Percentiles rank a stretch among this genome's conserved stretches.
Evolutionary conservation across 2,329 filamentous ascomycete genomes (phyloP).

Genomic region (Phoma sp.): DNA sequence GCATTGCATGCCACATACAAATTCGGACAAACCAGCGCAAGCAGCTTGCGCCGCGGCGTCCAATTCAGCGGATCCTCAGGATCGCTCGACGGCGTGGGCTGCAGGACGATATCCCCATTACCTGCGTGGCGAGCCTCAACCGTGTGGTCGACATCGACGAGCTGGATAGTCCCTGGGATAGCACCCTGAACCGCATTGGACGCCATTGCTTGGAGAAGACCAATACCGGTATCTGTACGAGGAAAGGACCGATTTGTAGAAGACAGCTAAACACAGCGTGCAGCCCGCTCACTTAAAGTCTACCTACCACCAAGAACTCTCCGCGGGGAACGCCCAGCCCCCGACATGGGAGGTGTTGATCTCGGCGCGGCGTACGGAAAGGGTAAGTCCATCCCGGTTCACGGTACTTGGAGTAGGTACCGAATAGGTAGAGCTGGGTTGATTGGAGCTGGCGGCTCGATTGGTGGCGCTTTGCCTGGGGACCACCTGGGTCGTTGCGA

Average conservation of each 20-base stretch:
- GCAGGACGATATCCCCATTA: slow-evolving; percentile 50
- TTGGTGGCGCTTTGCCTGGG: background rate
- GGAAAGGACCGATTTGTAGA: slow-evolving; percentile 1
- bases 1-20: slow-evolving; percentile 11
- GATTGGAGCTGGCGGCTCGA: background rate
- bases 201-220: background rate
- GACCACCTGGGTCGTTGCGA: background rate
- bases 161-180: slow-evolving; percentile 51
- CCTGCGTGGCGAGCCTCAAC: slow-evolving; percentile 46
- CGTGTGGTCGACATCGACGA: slow-evolving; percentile 50
- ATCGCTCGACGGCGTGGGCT: slow-evolving; percentile 45
- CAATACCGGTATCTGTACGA: background rate
- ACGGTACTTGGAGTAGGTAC: background rate
- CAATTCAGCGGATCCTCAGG: slow-evolving; percentile 47
- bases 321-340: slow-evolving; percentile 6
- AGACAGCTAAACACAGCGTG: background rate
- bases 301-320: background rate
- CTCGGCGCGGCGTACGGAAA: slow-evolving; percentile 5
- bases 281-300: slow-evolving; percentile 6
- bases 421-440: background rate
- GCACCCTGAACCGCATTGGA: slow-evolving; percentile 37
- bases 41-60: slow-evolving; percentile 35
- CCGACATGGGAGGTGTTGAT: slow-evolving; percentile 1
- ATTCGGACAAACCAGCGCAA: slow-evolving; percentile 31
- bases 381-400: slow-evolving; percentile 2